Base-by-base conservation (phyloP, 2,329 filamentous ascomycete genomes). In the Pleomassaria siparia region DNA sequence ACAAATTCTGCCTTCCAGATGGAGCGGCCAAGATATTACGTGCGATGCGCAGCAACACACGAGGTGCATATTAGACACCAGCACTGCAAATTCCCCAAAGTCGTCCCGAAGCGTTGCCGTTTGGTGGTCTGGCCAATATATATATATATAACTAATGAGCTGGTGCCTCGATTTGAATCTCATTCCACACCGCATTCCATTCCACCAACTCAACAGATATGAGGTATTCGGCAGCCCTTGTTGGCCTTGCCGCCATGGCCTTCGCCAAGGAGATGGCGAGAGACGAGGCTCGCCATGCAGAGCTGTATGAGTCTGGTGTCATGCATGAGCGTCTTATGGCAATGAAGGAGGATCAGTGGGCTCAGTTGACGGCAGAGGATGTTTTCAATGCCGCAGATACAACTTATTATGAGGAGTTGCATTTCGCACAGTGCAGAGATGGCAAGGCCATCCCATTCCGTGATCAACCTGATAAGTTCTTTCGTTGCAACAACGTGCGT, bases 271-370 rank as follows among this genome's bases (percentile, higher is more conserved):
- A 63, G 37, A 46, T 63, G 33, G 51, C 51, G 4, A 51, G 53
- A 48, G 56, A 64, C 42, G 36, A 44, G 18, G 51, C 43, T 30
- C 45, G 49, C 24, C 52, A 54, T 9, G 55, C 56, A 11, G 56
- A 62, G 50, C 52, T 65, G 29, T 68, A 67, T 48, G 60, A 66
- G 22, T 61, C 57, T 28, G 64, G 63, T 7, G 46, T 59, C 20
- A 60, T 67, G 25, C 63, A 66, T 43, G 53, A 63, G 43, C 53
- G 40, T 42, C 63, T 67, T 41, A 62, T 67, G 57, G 50, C 50
- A 22, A 57, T 55, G 50, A 69, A 68, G 46, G 56, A 60, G 42
- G 59, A 52, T 25, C 16, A 51, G 18, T 50, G 49, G 43, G 26
- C 42, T 9, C 26, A 26, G 29, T 30, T 50, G 18, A 40, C 26